Base-by-base conservation (phyloP, 345 rosid genomes). In the Moricandia arvensis region DNA sequence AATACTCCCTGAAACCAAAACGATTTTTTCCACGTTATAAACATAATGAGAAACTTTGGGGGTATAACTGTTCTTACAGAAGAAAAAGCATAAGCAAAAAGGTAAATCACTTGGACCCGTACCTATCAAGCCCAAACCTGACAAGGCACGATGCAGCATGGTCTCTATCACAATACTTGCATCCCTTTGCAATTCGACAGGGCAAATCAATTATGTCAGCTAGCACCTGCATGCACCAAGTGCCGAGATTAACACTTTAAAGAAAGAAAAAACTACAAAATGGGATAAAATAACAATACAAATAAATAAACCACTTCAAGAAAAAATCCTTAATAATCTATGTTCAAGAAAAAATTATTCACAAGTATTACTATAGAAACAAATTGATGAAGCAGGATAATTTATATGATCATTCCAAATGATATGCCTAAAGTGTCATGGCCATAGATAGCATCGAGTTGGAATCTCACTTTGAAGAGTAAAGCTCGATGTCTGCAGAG, bases 61-160 rank as follows among this genome's bases (percentile, higher is more conserved):
- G 51, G 0, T 9, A 63, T 7, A 63, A 31, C 11, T 16, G 12
- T 10, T 67, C 30, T 13, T 37, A 29, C 38, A 62, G 45, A 79
- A 68, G 59, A 41, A 53, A 67, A 72, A 47, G 37, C 35, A 65
- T 13, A 51, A 16, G 18, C 63, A 38, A 69, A 13, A 43, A 49
- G 33, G 35, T 16, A 66, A 49, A 67, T 64, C 55, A 47, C 63
- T 66, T 71, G 62, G 29, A 79, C 61, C 13, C 69, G 15, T 81
- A 93, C 98, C 96, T 89, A 82, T 96, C 97, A 83, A 87, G 85
- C 75, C 95, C 96, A 84, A 91, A 93, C 59, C 93, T 90, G 81
- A 96, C 96, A 78, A 96, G 98, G 83, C 99, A 92, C 8, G 99
- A 96, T 59, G 99, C 81, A 74, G 97, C 98, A 85, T 96, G 89